Base-by-base conservation (phyloP, 768 basidiomycete species). In the Amanita thiersii region DNA sequence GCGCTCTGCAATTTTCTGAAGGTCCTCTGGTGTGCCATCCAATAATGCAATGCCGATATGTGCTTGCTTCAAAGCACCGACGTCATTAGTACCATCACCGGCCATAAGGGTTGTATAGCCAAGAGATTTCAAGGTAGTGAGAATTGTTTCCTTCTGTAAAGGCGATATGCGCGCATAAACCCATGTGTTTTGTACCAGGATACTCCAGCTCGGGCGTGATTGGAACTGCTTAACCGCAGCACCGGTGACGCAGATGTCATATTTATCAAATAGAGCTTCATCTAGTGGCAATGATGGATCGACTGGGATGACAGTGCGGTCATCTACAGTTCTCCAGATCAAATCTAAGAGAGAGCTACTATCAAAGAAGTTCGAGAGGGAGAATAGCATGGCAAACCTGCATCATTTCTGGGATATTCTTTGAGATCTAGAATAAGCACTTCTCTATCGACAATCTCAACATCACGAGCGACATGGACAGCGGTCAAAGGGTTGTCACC, bases 141-240 rank as follows among this genome's bases (percentile, higher is more conserved):
- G 73, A 62, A 99, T 98, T 59, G 76, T 77, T 60, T 99, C 96
- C 65, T 99, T 99, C 59, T 98, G 96, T 0, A 76, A 64, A 2
- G 96, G 96, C 8, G 94, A 94, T 11, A 98, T 94, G 23, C 94
- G 90, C 18, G 96, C 96, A 51, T 99, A 99, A 37, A 99, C 94
- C 90, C 91, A 98, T 1, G 91, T 91, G 55, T 96, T 81, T 52
- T 92, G 88, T 2, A 96, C 86, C 34, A 99, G 82, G 46, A 76
- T 69, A 38, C 73, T 73, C 84, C 84, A 91, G n/a, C 70, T 66
- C 5, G 82, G 72, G 10, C 64, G 63, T n/a, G 66, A 57, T 51
- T 84, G 80, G 62, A 78, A 92, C 52, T 92, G 90, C 57, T 83
- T 87, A 65, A 99, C 73, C 3, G 96, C 96, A 11, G 84, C 77